Evolutionary conservation across 2,329 filamentous ascomycete species (phyloP), one percentile per base, ranked within the genome.

Genomic region (Alternaria longipes): DNA sequence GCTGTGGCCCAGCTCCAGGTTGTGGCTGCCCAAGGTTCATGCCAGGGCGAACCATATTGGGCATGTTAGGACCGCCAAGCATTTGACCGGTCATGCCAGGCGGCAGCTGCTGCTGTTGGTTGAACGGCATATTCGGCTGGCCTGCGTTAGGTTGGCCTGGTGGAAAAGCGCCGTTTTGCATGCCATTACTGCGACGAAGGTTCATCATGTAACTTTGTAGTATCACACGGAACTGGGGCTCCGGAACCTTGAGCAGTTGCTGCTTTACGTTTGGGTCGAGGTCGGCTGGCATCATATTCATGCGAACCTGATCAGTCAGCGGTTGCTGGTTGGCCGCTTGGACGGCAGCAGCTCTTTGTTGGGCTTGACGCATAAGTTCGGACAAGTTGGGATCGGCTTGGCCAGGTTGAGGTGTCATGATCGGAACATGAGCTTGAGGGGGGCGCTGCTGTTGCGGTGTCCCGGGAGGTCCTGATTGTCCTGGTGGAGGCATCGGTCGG

Each of bases 401-500:
- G 20, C 66, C 66, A 26, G 71, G 67, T 53, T 75, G 76, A 11
- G 75, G 71, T 11, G 70, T 75, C 75, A 78, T 78, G 51, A 74
- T 70, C 3, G 74, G 74, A n/a, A 75, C 69, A 53, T 76, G 72
- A 12, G 71, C 69, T 54, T 78, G 75, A 28, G 75, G 75, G n/a
- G 74, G 76, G 6, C 73, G 53, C 45, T 55, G 70, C 59, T 76
- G 77, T 54, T 78, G 75, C 8, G 77, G 74, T 9, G 77, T 77
- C 8, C 67, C 65, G n/a, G 69, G 69, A 32, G 65, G 62, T n/a
- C 69, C 74, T 49, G 75, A 72, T 60, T 83, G 82, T 3, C 80
- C 81, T 11, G 82, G 81, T 49, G 81, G 80, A 38, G 71, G 75
- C 75, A 85, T 82, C 2, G 83, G 81, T 18, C 81, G 77, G 32